Evolutionary conservation across 2,329 filamentous ascomycete species (phyloP).

Genomic region (Lasiodiplodia gonubiensis): DNA sequence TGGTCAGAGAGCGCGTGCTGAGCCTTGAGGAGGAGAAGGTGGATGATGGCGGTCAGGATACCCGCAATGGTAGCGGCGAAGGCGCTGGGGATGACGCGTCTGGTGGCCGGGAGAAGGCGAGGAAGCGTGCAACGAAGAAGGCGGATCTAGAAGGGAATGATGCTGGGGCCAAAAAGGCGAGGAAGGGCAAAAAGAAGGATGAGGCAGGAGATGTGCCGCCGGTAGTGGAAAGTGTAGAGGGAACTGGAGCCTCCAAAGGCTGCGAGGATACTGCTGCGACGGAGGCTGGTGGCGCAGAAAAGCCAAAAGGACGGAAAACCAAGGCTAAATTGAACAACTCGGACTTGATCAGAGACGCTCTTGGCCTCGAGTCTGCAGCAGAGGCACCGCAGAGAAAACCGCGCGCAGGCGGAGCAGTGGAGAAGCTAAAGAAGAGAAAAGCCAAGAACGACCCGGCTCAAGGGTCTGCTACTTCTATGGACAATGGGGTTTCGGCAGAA

Average conservation of each 20-base stretch:
- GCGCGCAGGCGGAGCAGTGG: not conserved
- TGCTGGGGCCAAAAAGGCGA: slow-evolving; percentile 31
- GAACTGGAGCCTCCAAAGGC: not conserved
- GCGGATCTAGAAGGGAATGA: not conserved
- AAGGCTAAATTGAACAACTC: not conserved
- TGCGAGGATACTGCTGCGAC: too few species aligned
- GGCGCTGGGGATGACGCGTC: not conserved
- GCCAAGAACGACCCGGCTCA: not conserved
- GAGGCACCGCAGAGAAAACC: slow-evolving; percentile 31
- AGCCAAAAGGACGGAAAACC: slow-evolving; percentile 26
- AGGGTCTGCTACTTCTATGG: not conserved
- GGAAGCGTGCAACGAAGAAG: slow-evolving; percentile 14
- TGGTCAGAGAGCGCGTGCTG: slow-evolving; percentile 41
- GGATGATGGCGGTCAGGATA: slow-evolving; percentile 20
- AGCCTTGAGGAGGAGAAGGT: slow-evolving; percentile 31
- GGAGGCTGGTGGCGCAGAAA: not conserved
- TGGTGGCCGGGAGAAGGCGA: slow-evolving; percentile 3
- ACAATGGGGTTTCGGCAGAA: not conserved
- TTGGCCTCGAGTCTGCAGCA: slow-evolving; percentile 26
- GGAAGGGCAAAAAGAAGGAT: not conserved
- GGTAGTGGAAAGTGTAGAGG: not conserved
- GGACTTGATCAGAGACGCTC: not conserved
- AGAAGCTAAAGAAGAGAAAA: not conserved
- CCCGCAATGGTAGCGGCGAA: not conserved
- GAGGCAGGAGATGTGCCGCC: not conserved